Percentiles rank a stretch among this genome's conserved stretches.
Conservation (phyloP, 2,329 filamentous ascomycete genomes). For the Diplodia intermedia region DNA sequence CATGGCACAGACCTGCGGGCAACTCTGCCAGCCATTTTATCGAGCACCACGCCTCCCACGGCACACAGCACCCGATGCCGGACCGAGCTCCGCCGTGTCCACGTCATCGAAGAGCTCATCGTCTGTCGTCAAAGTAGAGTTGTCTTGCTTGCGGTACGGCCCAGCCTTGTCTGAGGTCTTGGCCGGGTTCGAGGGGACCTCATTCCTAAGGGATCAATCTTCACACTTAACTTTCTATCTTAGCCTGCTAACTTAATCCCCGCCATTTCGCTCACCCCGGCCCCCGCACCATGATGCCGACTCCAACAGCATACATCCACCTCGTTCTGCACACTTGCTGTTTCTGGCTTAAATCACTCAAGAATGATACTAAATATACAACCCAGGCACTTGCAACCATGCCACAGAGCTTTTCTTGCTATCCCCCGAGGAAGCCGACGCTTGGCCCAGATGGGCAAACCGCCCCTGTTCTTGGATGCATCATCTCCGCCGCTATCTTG, state of each 20-base stretch:
- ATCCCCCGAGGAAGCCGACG: not conserved
- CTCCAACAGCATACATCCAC: not conserved
- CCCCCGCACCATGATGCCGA: no score
- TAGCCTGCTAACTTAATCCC: not conserved
- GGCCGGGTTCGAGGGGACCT: not conserved
- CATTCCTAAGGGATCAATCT: constrained; percentile 15
- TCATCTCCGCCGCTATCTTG: not conserved
- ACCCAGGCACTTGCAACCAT: not conserved
- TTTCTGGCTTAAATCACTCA: not conserved
- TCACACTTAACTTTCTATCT: not conserved
- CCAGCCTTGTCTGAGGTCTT: constrained; percentile 10
- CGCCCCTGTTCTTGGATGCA: not conserved
- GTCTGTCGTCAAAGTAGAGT: constrained; percentile 20
- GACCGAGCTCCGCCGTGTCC: not conserved
- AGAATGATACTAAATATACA: not conserved
- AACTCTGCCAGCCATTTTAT: not conserved
- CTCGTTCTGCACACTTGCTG: not conserved
- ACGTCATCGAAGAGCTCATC: not conserved
- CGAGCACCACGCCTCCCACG: not conserved
- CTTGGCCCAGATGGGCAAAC: not conserved
- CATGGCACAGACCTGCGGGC: not conserved
- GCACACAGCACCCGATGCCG: not conserved
- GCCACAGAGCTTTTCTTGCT: not conserved
- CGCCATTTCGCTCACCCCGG: no score
- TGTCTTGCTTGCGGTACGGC: not conserved